Percentiles rank a stretch among this genome's conserved stretches.
These are phyloP conservation scores for Trichoderma simmonsii DNA, from an alignment of 2,329 filamentous ascomycete species.

Conservation along the genomic window DNA sequence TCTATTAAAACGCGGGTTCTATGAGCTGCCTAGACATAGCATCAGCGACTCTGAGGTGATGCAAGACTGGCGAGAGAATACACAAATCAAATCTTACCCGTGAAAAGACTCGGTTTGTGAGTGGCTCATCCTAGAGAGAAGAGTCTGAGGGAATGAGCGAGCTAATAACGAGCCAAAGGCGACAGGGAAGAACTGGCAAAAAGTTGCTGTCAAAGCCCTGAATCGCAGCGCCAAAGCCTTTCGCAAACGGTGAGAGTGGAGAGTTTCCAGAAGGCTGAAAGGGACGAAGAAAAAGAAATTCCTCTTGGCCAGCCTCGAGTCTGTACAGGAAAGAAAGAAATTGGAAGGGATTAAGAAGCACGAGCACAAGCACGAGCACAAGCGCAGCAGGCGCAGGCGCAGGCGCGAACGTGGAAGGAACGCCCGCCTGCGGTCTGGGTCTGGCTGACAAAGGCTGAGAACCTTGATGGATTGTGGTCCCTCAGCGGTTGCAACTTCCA, in stretches of 20 bases:
- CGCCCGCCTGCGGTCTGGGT: constrained; percentile 10
- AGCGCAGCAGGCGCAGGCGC: constrained; percentile 2
- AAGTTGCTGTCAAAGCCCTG: background rate
- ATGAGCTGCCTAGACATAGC: background rate
- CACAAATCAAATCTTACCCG: background rate
- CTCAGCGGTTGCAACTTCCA: background rate
- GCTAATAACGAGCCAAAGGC: background rate
- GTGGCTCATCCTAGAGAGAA: background rate
- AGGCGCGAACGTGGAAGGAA: constrained; percentile 6
- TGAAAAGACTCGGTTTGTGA: background rate
- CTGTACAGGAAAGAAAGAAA: background rate
- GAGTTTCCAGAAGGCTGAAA: background rate
- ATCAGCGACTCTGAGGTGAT: background rate
- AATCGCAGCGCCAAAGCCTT: background rate
- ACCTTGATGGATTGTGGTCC: constrained; percentile 30
- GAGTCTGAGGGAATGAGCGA: background rate
- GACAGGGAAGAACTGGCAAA: background rate
- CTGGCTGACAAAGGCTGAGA: constrained; percentile 24
- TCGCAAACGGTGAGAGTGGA: background rate
- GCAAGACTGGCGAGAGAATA: background rate
- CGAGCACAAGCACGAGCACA: background rate
- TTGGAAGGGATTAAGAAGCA: background rate
- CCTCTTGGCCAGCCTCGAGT: background rate
- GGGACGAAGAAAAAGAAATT: background rate
- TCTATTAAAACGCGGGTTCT: background rate